Conservation (phyloP, 78 protist genomes). For the Emiliania huxleyi region DNA sequence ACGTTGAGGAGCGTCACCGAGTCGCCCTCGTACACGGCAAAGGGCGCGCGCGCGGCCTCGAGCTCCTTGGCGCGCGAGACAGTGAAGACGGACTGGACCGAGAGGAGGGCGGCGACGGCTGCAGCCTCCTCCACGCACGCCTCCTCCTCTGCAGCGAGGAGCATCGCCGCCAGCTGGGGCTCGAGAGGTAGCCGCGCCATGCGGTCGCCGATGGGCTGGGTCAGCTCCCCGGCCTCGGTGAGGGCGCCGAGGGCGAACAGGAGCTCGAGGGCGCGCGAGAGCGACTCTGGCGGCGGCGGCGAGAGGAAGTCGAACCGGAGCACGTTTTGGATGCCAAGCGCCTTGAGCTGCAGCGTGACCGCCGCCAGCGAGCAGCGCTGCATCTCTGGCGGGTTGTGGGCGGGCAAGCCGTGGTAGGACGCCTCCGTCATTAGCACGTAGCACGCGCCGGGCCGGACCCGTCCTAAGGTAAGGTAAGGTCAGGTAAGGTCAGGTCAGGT, state of each 20-base stretch:
- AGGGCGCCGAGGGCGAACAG: constrained; percentile 86
- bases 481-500: too few species aligned
- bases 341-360: constrained; percentile 46
- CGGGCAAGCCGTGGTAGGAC: background rate
- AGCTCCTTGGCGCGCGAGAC: background rate
- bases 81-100: background rate
- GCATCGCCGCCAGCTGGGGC: constrained; percentile 43
- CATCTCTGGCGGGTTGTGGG: constrained; percentile 55
- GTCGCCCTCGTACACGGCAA: constrained; percentile 66
- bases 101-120: background rate
- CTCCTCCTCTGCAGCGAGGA: constrained; percentile 21
- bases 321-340: constrained; percentile 83
- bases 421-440: constrained; percentile 36
- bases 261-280: constrained; percentile 5
- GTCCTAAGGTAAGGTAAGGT: too few species aligned
- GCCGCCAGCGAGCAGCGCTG: constrained; percentile 35
- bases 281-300: constrained; percentile 71
- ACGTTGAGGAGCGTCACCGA: background rate
- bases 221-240: constrained; percentile 51
- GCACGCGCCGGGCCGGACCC: constrained; percentile 33
- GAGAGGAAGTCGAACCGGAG: constrained; percentile 78
- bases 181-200: constrained; percentile 83
- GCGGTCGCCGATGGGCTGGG: constrained; percentile 67
- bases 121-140: constrained; percentile 18
- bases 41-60: constrained; percentile 14